These are phyloP conservation scores for Pistacia integerrima DNA, from an alignment of 345 rosid species.

Conservation along the genomic window DNA sequence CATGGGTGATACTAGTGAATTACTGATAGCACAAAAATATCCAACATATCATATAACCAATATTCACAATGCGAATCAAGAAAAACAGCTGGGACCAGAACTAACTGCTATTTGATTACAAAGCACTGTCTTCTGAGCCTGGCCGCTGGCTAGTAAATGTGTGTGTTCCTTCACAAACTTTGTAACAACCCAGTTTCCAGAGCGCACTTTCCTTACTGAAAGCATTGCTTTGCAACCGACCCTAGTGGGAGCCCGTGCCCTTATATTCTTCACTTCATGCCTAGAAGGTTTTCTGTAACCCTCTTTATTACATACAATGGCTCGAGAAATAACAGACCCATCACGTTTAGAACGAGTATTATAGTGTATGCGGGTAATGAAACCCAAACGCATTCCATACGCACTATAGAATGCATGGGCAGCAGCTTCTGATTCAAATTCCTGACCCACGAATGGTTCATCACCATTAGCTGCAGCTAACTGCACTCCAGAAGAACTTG, in stretches of 20 bases:
- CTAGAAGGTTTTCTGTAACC: constrained; percentile 19
- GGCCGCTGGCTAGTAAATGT: constrained; percentile 13
- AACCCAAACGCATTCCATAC: constrained; percentile 30
- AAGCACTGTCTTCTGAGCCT: background rate
- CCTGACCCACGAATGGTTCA: constrained; percentile 31
- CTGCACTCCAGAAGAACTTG: constrained; percentile 14
- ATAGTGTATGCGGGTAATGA: constrained; percentile 23
- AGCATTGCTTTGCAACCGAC: constrained; percentile 32
- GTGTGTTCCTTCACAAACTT: constrained; percentile 30
- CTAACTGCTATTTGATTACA: constrained; percentile 21
- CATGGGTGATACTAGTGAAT: background rate
- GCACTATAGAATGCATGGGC: constrained; percentile 25
- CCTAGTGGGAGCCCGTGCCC: constrained; percentile 16
- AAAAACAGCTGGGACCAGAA: background rate
- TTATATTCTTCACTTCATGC: constrained; percentile 10
- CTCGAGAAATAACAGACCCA: constrained; percentile 19
- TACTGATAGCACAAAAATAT: background rate
- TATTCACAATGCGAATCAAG: background rate
- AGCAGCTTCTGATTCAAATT: constrained; percentile 26
- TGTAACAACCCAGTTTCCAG: constrained; percentile 25
- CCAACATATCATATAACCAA: background rate
- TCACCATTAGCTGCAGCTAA: background rate
- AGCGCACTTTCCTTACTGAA: constrained; percentile 19
- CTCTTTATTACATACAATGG: constrained; percentile 32
- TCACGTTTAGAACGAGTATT: constrained; percentile 14